Base-by-base conservation (phyloP, 1,139 yeast species). In the Barnettozyma hawaiiensis region DNA sequence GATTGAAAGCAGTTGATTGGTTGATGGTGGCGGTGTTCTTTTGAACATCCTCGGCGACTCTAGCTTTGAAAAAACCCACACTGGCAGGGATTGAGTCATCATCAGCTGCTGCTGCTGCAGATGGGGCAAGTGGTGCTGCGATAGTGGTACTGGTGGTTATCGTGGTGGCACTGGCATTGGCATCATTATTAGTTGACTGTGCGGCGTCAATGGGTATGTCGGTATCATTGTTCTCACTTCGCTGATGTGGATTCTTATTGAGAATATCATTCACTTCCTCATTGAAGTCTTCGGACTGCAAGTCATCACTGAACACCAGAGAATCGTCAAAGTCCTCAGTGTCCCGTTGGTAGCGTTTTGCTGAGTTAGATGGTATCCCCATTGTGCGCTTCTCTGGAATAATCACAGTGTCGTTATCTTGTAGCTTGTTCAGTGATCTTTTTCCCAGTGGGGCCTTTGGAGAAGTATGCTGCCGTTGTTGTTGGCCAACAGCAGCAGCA, bases 251-350 rank as follows among this genome's bases (percentile, higher is more conserved):
- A 4, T 45, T 42, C 37, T 47, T 52, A 18, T 52, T 43, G 2
- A 61, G 32, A 53, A 67, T 46, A 50, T 69, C 47, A 58, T 55
- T 42, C 10, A 62, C 57, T 46, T 66, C 57, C 47, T 56, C 57
- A 31, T 57, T 64, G 32, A 62, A 63, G 36, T 66, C 72, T 20
- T 66, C 70, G 0, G 69, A 67, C 45, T 61, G 60, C 5, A 65
- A 43, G 45, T 81, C 89, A 55, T 82, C 90, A 54, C 86, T 79
- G 53, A 81, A 80, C 44, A 74, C 65, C 49, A 81, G 73, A 3
- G 86, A 80, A 50, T 80, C 89, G 43, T 81, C 87, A 47, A 78
- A 67, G 31, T 71, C 73, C 18, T 66, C 55, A 5, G 34, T 38
- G 7, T 52, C 53, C 8, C 46, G 43, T 19, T 42, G 41, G 7